These are phyloP conservation scores for Sugiyamaella sp. DNA, from an alignment of 1,139 yeast species.

Conservation along the genomic window DNA sequence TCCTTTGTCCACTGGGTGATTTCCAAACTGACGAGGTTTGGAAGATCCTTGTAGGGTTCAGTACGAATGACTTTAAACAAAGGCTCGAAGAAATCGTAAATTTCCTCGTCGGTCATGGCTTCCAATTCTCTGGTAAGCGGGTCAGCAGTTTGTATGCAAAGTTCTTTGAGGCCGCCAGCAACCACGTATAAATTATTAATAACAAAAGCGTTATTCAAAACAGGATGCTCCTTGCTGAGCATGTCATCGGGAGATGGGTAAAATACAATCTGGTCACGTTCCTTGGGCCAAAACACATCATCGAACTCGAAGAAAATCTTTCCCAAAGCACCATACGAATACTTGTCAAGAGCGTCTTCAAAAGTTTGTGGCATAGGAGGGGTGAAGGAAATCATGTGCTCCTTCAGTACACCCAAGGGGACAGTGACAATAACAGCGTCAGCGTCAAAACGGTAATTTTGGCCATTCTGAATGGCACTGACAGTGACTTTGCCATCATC, in stretches of 20 bases:
- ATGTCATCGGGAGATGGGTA: slow-evolving; percentile 31
- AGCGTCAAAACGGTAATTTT: slow-evolving; percentile 24
- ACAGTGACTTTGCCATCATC: slow-evolving; percentile 32
- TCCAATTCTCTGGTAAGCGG: slow-evolving; percentile 33
- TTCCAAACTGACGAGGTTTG: slow-evolving; percentile 30
- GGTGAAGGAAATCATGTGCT: slow-evolving; percentile 51
- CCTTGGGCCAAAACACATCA: slow-evolving; percentile 62
- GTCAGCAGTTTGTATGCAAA: slow-evolving; percentile 35
- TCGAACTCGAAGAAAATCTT: slow-evolving; percentile 77
- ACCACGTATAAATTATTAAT: slow-evolving; percentile 33
- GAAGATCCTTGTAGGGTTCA: slow-evolving; percentile 33
- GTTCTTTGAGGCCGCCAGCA: slow-evolving; percentile 34
- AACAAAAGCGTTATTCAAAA: slow-evolving; percentile 33
- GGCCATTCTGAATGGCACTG: slow-evolving; percentile 23
- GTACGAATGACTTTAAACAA: slow-evolving; percentile 31
- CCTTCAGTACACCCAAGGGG: slow-evolving; percentile 65
- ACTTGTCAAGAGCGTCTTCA: slow-evolving; percentile 49
- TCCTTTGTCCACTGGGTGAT: slow-evolving; percentile 69
- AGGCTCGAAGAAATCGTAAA: slow-evolving; percentile 33
- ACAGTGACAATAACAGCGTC: slow-evolving; percentile 64
- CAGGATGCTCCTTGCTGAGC: slow-evolving; percentile 28
- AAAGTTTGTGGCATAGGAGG: slow-evolving; percentile 57
- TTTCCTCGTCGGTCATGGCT: slow-evolving; percentile 29
- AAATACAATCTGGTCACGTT: slow-evolving; percentile 45
- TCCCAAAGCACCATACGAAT: slow-evolving; percentile 74